Evolutionary conservation across 2,329 filamentous ascomycete genomes (phyloP), one percentile per base, ranked within the genome.

Genomic region (Alternaria alternata): DNA sequence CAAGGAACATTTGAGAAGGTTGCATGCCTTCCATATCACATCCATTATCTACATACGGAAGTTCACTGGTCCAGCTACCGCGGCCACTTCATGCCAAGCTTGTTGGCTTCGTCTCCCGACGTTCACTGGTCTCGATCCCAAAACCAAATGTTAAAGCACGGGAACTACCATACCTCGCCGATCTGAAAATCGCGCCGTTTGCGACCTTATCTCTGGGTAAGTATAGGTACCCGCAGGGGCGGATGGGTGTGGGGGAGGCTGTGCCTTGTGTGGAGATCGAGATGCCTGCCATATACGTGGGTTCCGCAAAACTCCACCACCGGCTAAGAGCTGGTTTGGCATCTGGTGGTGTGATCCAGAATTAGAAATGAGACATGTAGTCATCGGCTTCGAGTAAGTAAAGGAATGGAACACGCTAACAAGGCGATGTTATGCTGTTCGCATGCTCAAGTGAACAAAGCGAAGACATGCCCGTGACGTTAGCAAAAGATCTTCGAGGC

Each of bases 201-300:
- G 11, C 48, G 9, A 6, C 20, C 49, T 47, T 54, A 34, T 49
- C 28, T 34, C 20, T 32, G 26, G 41, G 39, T 34, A 24, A 12
- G 48, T 41, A 18, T 44, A 30, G 20, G 32, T 49, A 30, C 20
- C 42, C 24, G 28, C 16, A 20, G 36, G 38, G 41, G 32, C 18
- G 41, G 32, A 18, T 34, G n/a, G 14, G 60, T 51, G 49, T 51
- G 51, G 44, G 52, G 52, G 32, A 46, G 52, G 44, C 28, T 55
- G 52, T 51, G 34, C 34, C 34, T 38, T 14, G 34, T 38, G 46
- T 32, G 47, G 36, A 34, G 26, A 7, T 28, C 28, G 39, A 28
- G 24, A 20, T 11, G 14, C 22, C 41, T 42, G 18, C 39, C 20
- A 24, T 42, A 7, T 24, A 42, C 41, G 22, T 43, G 22, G 12